These are phyloP conservation scores for Colletotrichum simmondsii DNA, from an alignment of 2,329 filamentous ascomycete species.

Conservation along the genomic window DNA sequence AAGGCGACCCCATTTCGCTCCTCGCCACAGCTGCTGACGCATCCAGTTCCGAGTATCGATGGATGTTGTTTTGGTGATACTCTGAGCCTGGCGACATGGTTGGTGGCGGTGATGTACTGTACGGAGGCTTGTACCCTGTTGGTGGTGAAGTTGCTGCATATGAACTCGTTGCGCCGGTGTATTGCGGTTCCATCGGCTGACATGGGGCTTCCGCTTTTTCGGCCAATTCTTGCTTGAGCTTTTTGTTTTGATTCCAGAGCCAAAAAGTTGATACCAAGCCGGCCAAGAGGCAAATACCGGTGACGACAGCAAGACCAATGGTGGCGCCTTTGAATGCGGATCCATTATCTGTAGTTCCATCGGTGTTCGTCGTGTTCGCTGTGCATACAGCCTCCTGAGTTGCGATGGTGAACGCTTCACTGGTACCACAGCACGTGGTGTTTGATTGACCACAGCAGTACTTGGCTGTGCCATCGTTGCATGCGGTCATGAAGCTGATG, in stretches of 20 bases:
- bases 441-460: conserved; percentile 46
- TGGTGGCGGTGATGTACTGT: background rate
- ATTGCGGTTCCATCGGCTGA: conserved; percentile 3
- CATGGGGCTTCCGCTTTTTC: conserved; percentile 1
- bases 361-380: conserved; percentile 2
- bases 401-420: conserved; percentile 37
- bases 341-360: conserved; percentile 13
- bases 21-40: conserved; percentile 30
- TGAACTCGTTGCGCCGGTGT: conserved; percentile 3
- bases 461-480: conserved; percentile 39
- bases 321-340: conserved; percentile 38
- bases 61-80: conserved; percentile 26
- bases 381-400: conserved; percentile 37
- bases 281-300: conserved; percentile 36
- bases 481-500: conserved; percentile 26
- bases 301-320: conserved; percentile 39
- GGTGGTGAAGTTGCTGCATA: conserved; percentile 7
- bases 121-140: conserved; percentile 17
- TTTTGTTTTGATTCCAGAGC: conserved; percentile 37
- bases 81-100: conserved; percentile 16
- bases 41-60: conserved; percentile 39
- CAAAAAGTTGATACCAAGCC: conserved; percentile 34
- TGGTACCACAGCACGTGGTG: conserved; percentile 43
- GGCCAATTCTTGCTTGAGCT: conserved; percentile 31
- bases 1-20: conserved; percentile 28